Conservation (phyloP, 2,329 filamentous ascomycete species). For the Neofusicoccum umdonicola region DNA sequence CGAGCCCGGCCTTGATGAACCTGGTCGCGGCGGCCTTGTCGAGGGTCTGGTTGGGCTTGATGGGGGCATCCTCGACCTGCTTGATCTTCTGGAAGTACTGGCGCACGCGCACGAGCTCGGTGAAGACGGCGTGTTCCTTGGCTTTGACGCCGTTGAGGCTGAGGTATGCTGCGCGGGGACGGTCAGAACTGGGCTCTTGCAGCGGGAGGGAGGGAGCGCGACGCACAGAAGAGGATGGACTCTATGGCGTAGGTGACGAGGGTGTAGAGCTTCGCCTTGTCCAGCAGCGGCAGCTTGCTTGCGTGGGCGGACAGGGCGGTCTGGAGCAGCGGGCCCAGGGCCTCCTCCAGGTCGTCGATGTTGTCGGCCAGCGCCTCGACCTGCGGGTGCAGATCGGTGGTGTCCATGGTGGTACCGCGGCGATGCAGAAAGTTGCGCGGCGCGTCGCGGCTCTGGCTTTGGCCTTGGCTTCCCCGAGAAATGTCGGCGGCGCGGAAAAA, state of each 20-base stretch:
- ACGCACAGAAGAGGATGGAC: slow-evolving; percentile 73
- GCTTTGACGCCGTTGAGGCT: slow-evolving; percentile 74
- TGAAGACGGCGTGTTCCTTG: slow-evolving; percentile 80
- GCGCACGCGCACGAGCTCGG: slow-evolving; percentile 80
- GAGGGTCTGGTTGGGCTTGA: slow-evolving; percentile 54
- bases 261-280: slow-evolving; percentile 93
- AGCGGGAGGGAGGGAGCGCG: too few relatives aligned
- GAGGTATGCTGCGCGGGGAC: slow-evolving; percentile 59
- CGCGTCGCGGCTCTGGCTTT: too few relatives aligned
- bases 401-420: slow-evolving; percentile 46
- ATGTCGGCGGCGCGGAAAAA: not conserved
- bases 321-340: slow-evolving; percentile 68
- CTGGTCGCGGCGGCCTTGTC: slow-evolving; percentile 76
- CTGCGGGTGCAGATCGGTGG: slow-evolving; percentile 61
- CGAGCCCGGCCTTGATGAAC: slow-evolving; percentile 79
- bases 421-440: not conserved
- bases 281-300: slow-evolving; percentile 81
- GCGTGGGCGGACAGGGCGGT: slow-evolving; percentile 65
- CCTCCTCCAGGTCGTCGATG: slow-evolving; percentile 74
- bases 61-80: slow-evolving; percentile 62
- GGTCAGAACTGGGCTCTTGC: slow-evolving; percentile 34
- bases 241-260: slow-evolving; percentile 85
- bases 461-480: not conserved
- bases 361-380: slow-evolving; percentile 73
- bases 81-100: slow-evolving; percentile 95